Evolutionary conservation across 2,329 filamentous ascomycete species (phyloP).

Genomic region (Trichophyton verrucosum): DNA sequence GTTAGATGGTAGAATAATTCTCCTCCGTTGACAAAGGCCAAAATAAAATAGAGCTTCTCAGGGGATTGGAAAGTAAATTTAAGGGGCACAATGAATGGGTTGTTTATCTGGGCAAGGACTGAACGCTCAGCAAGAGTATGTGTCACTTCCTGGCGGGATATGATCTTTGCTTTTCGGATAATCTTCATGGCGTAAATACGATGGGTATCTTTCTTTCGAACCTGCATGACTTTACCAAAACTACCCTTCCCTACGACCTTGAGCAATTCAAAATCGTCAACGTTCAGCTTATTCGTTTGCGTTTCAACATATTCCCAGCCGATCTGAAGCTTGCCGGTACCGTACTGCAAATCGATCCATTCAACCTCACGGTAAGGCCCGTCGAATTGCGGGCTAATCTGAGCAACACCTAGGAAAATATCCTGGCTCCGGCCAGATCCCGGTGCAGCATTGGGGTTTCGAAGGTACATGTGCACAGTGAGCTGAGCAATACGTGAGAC

Average conservation of each 20-base stretch:
- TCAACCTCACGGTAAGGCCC: conserved; percentile 64
- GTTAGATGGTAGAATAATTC: conserved; percentile 97
- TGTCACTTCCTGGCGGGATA: conserved; percentile 91
- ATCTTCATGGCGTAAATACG: conserved; percentile 98
- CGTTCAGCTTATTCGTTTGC: conserved; percentile 72
- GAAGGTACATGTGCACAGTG: conserved; percentile 81
- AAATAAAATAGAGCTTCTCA: conserved; percentile 92
- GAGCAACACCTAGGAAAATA: conserved; percentile 85
- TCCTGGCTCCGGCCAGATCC: conserved; percentile 85
- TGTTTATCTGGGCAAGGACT: conserved; percentile 97
- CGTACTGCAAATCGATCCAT: conserved; percentile 85
- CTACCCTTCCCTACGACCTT: conserved; percentile 97
- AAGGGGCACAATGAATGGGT: conserved; percentile 94
- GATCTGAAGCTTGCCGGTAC: conserved; percentile 75
- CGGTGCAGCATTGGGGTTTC: conserved; percentile 73
- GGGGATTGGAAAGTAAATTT: conserved; percentile 99
- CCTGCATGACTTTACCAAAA: conserved; percentile 99
- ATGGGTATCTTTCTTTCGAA: conserved; percentile 91
- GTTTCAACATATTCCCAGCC: conserved; percentile 95
- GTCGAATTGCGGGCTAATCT: conserved; percentile 86
- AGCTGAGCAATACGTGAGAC: conserved; percentile 89
- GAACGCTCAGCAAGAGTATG: conserved; percentile 94
- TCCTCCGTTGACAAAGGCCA: conserved; percentile 95
- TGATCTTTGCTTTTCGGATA: conserved; percentile 98
- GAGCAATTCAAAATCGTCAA: conserved; percentile 92